phyloP scores from a whole-genome alignment of 805 yeast species.

The Candida khao-thaluensis region DNA sequence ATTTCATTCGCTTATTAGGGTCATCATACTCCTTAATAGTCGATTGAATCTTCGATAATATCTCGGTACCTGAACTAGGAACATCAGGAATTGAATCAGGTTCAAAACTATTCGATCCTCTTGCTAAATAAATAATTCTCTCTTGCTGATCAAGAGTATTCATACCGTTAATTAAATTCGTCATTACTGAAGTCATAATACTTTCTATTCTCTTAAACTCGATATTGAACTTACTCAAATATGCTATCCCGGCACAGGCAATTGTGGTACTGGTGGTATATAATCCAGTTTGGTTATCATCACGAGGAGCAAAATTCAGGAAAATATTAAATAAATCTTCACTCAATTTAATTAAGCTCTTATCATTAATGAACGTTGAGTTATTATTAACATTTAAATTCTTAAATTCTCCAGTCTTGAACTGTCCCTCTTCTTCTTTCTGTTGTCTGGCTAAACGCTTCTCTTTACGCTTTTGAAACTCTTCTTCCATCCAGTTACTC shows the following conservation, averaged over 20 bases:
- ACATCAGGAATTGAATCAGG: not conserved
- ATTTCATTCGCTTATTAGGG: conserved; percentile 10
- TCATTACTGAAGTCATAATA: conserved; percentile 23
- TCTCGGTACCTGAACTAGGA: not conserved
- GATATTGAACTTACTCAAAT: conserved; percentile 15
- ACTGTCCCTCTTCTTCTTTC: conserved; percentile 15
- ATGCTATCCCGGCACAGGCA: conserved; percentile 35
- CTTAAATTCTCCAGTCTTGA: conserved; percentile 9
- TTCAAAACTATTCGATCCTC: conserved; percentile 17
- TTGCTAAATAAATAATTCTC: conserved; percentile 23
- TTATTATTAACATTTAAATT: conserved; percentile 9
- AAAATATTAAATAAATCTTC: conserved; percentile 37
- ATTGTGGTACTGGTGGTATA: conserved; percentile 37
- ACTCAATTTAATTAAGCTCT: conserved; percentile 15
- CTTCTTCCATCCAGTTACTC: conserved; percentile 69
- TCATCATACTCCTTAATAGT: conserved; percentile 7
- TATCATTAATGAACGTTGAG: conserved; percentile 15
- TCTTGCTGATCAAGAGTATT: conserved; percentile 23
- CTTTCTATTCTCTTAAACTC: conserved; percentile 24
- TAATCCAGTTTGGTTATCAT: conserved; percentile 32
- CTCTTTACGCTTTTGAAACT: conserved; percentile 63
- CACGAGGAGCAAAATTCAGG: conserved; percentile 31
- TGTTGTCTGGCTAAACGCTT: conserved; percentile 53
- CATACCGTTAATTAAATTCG: conserved; percentile 23
- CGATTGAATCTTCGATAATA: conserved; percentile 1